These are phyloP conservation scores for Margaritispora aquatica DNA, from an alignment of 495 filamentous ascomycete genomes.

Conservation along the genomic window DNA sequence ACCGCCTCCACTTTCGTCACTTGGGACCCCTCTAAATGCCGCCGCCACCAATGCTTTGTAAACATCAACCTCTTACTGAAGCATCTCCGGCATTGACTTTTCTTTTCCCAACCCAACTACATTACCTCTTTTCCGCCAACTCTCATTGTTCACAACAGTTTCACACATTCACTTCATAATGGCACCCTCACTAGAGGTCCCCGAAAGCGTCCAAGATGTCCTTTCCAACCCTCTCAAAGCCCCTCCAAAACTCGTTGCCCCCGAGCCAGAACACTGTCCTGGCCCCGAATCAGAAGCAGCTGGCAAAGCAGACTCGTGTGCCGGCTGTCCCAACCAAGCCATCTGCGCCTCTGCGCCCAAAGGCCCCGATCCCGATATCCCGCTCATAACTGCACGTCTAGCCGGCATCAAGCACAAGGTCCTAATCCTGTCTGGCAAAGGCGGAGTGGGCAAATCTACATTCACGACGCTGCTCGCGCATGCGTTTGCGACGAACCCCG, in stretches of 20 bases:
- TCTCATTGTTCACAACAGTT: not conserved
- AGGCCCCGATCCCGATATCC: conserved; percentile 91
- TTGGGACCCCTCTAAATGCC: not conserved
- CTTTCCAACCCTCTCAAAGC: conserved; percentile 62
- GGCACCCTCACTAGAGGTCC: conserved; percentile 67
- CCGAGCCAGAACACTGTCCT: conserved; percentile 95
- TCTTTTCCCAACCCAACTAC: not conserved
- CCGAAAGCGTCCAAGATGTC: conserved; percentile 53
- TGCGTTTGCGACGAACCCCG: conserved; percentile 73
- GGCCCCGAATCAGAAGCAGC: conserved; percentile 85
- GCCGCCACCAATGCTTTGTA: conserved; percentile 1
- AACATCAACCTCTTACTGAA: not conserved
- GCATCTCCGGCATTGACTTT: conserved; percentile 1
- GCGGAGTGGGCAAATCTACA: conserved; percentile 92
- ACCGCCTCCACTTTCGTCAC: not conserved
- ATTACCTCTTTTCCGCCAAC: not conserved
- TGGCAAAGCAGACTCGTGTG: conserved; percentile 82
- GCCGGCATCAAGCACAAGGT: conserved; percentile 83
- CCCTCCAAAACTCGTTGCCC: conserved; percentile 78
- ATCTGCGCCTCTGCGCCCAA: conserved; percentile 95
- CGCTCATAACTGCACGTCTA: conserved; percentile 77
- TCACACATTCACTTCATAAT: conserved; percentile 33
- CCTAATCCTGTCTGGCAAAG: conserved; percentile 87
- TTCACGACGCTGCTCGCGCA: conserved; percentile 83
- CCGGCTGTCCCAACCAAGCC: conserved; percentile 87